Conservation (phyloP, 2,329 filamentous ascomycete species). For the Colletotrichum horii region DNA sequence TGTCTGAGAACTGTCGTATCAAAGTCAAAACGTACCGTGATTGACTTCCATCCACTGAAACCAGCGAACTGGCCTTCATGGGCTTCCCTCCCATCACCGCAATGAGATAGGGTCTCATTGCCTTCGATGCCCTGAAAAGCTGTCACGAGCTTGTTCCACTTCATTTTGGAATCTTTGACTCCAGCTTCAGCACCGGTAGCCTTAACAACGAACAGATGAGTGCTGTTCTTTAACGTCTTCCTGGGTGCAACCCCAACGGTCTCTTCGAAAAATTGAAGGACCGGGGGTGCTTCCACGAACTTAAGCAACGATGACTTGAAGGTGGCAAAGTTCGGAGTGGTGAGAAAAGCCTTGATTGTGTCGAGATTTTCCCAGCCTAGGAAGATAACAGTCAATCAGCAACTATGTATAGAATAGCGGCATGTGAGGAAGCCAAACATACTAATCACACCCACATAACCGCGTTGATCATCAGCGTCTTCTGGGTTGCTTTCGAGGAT, state of each 20-base stretch:
- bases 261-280: not conserved
- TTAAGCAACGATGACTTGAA: not conserved
- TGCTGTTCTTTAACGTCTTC: not conserved
- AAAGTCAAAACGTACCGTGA: not conserved
- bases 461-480: not conserved
- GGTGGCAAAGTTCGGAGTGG: not conserved
- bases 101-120: not conserved
- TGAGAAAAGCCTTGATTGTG: not conserved
- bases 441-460: not conserved
- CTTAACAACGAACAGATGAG: conserved; percentile 7
- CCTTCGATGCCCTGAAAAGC: not conserved
- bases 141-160: not conserved
- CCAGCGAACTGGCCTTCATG: not conserved
- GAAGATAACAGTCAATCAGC: not conserved
- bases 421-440: not conserved
- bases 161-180: not conserved
- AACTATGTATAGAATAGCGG: not conserved
- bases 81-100: not conserved
- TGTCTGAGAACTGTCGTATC: not conserved
- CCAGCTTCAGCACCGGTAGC: not conserved
- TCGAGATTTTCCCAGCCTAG: conserved; percentile 1
- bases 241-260: not conserved
- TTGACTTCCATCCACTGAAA: conserved; percentile 2
- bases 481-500: not conserved
- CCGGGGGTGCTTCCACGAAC: not conserved